Conservation (phyloP, 441 rosid genomes). For the Geranium incanum region DNA sequence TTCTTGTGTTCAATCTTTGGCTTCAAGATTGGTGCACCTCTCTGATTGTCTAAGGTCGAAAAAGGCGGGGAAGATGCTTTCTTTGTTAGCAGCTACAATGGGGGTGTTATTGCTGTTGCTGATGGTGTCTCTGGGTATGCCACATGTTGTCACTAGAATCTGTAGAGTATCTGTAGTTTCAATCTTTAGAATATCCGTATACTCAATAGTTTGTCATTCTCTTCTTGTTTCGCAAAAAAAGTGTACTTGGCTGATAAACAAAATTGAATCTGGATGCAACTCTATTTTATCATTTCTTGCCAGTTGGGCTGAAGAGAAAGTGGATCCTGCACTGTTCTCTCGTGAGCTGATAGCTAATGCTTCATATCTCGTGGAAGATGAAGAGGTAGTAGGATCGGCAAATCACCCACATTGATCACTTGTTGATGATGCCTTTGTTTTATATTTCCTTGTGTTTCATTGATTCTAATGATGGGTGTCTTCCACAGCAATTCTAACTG, state of each 20-base stretch:
- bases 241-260: background rate
- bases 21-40: background rate
- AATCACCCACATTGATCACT: background rate
- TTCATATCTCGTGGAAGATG: constrained; percentile 47
- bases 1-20: background rate
- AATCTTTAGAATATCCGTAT: background rate
- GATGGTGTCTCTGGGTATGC: constrained; percentile 87
- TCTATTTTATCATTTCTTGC: constrained; percentile 11
- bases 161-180: background rate
- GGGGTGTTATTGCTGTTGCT: constrained; percentile 85
- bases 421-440: background rate
- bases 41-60: constrained; percentile 38
- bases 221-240: background rate
- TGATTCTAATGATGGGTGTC: background rate
- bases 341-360: constrained; percentile 68
- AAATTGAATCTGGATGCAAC: background rate
- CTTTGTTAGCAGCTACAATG: constrained; percentile 55
- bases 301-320: constrained; percentile 87
- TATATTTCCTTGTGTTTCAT: background rate
- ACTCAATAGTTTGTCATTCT: background rate
- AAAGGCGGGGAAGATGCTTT: constrained; percentile 94
- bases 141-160: background rate
- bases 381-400: constrained; percentile 37
- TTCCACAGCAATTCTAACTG: background rate
- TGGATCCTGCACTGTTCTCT: constrained; percentile 88